These are phyloP conservation scores for Curvularia eragrostidis DNA, from an alignment of 2,329 filamentous ascomycete genomes.

Conservation along the genomic window DNA sequence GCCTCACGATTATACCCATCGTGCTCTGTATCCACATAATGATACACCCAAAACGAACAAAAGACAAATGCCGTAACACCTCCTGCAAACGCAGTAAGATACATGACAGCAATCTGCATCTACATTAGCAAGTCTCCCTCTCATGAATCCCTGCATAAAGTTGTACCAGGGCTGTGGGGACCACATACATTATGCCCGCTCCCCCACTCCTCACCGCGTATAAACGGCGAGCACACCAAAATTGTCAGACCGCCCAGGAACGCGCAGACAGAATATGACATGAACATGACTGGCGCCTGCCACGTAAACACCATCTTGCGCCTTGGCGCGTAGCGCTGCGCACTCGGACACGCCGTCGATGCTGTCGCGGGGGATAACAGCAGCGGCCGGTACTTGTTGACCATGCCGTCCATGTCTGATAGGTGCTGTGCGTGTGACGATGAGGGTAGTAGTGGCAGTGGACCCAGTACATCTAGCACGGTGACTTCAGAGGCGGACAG, in stretches of 20 bases:
- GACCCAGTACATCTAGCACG: neutral
- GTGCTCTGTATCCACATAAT: neutral
- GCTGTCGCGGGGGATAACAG: neutral
- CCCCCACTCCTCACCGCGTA: neutral
- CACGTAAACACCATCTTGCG: slow-evolving; percentile 1
- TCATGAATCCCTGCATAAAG: neutral
- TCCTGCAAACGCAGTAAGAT: neutral
- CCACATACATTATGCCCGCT: neutral
- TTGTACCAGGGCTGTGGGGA: neutral
- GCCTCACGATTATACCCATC: neutral
- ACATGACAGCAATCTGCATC: neutral
- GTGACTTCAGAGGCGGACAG: neutral
- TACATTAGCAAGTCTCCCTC: neutral
- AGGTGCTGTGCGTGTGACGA: neutral
- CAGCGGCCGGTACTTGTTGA: neutral
- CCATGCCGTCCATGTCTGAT: neutral
- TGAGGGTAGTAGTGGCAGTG: neutral
- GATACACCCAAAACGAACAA: slow-evolving; percentile 1
- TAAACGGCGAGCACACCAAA: neutral
- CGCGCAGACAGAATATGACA: neutral
- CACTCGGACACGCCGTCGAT: no score
- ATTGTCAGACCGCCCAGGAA: neutral
- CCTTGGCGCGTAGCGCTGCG: neutral
- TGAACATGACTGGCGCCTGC: slow-evolving; percentile 1
- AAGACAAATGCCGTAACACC: neutral